Percentiles rank a stretch among this genome's conserved stretches.
phyloP scores from a whole-genome alignment of 306 rosid genomes.

The Ammopiptanthus mongolicus region DNA sequence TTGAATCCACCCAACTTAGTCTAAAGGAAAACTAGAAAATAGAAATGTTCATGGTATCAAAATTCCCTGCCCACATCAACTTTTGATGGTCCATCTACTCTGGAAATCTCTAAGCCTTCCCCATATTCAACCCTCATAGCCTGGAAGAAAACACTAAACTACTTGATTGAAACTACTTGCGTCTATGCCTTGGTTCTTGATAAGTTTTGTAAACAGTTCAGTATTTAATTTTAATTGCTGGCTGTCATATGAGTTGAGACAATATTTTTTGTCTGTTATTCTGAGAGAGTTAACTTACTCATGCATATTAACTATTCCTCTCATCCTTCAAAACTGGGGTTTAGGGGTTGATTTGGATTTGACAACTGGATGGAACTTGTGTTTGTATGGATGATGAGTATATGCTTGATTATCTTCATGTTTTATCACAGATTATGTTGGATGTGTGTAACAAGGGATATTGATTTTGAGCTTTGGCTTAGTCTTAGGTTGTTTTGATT shows the following conservation, averaged over 20 bases:
- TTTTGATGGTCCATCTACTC: slow-evolving; percentile 84
- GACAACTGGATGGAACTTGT: not conserved
- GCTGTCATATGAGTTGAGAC: too few relatives aligned
- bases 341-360: not conserved
- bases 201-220: too few relatives aligned
- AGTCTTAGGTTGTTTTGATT: not conserved
- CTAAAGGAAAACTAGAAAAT: not conserved
- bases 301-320: not conserved
- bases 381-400: not conserved
- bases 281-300: too few relatives aligned
- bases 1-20: not conserved
- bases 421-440: not conserved
- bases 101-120: slow-evolving; percentile 92
- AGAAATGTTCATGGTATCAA: not conserved
- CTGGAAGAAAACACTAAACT: slow-evolving; percentile 38
- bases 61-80: slow-evolving; percentile 79
- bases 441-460: not conserved
- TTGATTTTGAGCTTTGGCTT: not conserved
- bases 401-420: not conserved
- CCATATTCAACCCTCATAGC: slow-evolving; percentile 99
- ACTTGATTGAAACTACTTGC: too few relatives aligned
- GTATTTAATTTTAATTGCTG: too few relatives aligned
- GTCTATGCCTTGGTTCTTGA: too few relatives aligned
- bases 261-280: too few relatives aligned
- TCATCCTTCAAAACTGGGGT: not conserved